Conservation (phyloP, 176 grass and related monocot species). For the Thinopyrum elongatum region DNA sequence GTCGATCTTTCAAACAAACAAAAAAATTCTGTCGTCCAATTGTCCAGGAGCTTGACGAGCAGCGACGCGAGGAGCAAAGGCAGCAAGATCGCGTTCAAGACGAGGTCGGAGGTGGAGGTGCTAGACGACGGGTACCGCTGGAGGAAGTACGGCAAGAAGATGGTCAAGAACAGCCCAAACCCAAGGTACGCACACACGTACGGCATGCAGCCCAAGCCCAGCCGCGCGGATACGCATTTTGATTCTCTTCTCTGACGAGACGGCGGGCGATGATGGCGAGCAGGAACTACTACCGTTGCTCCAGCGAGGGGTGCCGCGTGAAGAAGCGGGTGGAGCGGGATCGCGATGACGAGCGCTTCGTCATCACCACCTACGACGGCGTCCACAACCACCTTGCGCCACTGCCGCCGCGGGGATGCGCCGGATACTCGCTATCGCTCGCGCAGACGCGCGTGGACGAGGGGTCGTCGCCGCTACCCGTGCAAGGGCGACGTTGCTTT, state of each 20-base stretch:
- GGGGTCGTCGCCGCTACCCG: neutral
- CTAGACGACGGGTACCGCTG: slow-evolving; percentile 80
- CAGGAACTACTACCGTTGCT: slow-evolving; percentile 88
- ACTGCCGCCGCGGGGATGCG: neutral
- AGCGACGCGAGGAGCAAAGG: neutral
- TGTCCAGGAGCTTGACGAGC: neutral
- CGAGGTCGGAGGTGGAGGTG: slow-evolving; percentile 51
- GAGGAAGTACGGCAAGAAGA: slow-evolving; percentile 91
- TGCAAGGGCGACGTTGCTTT: neutral
- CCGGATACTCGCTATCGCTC: neutral
- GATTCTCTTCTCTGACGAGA: neutral
- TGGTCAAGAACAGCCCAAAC: slow-evolving; percentile 73
- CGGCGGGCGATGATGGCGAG: neutral
- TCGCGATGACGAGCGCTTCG: slow-evolving; percentile 54
- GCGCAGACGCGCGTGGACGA: neutral
- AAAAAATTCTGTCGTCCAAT: neutral
- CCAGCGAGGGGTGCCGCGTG: slow-evolving; percentile 49
- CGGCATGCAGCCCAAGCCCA: slow-evolving; percentile 45
- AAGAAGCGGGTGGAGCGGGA: slow-evolving; percentile 79
- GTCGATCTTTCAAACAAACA: too few species aligned
- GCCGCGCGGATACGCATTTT: neutral
- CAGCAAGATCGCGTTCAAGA: slow-evolving; percentile 67
- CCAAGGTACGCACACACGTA: slow-evolving; percentile 38
- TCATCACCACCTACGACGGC: slow-evolving; percentile 83
- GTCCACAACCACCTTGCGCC: slow-evolving; percentile 58